Conservation (phyloP, 2,329 filamentous ascomycete species). For the Cordyceps pruinosa region DNA sequence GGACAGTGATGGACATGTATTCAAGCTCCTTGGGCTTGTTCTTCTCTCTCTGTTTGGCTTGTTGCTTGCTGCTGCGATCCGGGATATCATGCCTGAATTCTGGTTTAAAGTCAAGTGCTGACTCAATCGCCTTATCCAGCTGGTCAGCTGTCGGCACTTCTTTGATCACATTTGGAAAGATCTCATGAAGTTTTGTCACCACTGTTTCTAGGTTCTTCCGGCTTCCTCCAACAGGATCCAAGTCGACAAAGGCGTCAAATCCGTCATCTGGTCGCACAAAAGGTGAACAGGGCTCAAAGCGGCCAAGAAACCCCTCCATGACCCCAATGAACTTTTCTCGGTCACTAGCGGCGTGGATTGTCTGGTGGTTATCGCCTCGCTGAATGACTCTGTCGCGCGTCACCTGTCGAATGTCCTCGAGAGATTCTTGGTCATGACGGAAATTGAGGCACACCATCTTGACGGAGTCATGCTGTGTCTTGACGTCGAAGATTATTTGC, state of each 20-base stretch:
- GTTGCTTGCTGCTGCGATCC: slow-evolving; percentile 33
- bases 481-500: slow-evolving; percentile 78
- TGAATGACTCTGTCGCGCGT: slow-evolving; percentile 73
- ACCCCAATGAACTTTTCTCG: slow-evolving; percentile 72
- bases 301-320: slow-evolving; percentile 87
- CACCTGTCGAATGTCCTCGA: slow-evolving; percentile 65
- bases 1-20: slow-evolving; percentile 49
- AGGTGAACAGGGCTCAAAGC: slow-evolving; percentile 73
- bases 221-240: slow-evolving; percentile 72
- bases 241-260: slow-evolving; percentile 79
- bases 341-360: slow-evolving; percentile 78
- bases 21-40: slow-evolving; percentile 44
- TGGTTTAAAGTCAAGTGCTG: slow-evolving; percentile 70
- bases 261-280: slow-evolving; percentile 64
- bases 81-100: slow-evolving; percentile 70
- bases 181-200: slow-evolving; percentile 62
- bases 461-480: slow-evolving; percentile 52
- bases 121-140: slow-evolving; percentile 72
- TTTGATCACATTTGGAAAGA: slow-evolving; percentile 70
- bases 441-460: slow-evolving; percentile 84
- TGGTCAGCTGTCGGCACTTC: slow-evolving; percentile 64
- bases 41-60: slow-evolving; percentile 26
- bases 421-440: slow-evolving; percentile 70
- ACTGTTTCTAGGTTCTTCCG: slow-evolving; percentile 79
- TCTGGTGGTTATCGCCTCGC: slow-evolving; percentile 95